These are phyloP conservation scores for Glutinoglossum americanum DNA, from an alignment of 495 filamentous ascomycete species.

Conservation along the genomic window DNA sequence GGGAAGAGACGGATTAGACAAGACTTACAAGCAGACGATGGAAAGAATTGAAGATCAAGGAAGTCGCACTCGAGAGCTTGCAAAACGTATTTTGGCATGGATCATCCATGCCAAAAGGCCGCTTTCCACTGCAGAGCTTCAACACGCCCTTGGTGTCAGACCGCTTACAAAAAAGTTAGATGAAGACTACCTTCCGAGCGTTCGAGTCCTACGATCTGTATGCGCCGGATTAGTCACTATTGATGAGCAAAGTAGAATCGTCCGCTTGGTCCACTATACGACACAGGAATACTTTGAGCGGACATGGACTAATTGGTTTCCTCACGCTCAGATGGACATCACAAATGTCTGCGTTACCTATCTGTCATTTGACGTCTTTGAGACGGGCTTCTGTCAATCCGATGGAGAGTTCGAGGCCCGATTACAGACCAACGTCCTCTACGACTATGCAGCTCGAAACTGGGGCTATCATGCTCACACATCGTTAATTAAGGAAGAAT, in stretches of 20 bases:
- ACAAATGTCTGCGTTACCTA: conserved; percentile 25
- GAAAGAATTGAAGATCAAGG: conserved; percentile 22
- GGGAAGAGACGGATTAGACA: conserved; percentile 10
- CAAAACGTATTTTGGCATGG: conserved; percentile 22
- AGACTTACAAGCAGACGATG: conserved; percentile 24
- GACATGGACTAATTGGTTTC: conserved; percentile 17
- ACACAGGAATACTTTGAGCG: conserved; percentile 29
- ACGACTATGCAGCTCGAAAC: no score
- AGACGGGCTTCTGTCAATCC: no score
- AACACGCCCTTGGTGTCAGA: conserved; percentile 25
- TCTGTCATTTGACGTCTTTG: conserved; percentile 20
- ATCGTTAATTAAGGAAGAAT: neutral
- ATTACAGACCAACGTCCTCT: conserved; percentile 15
- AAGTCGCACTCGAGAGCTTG: conserved; percentile 13
- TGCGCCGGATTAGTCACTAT: conserved; percentile 31
- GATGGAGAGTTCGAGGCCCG: conserved; percentile 13
- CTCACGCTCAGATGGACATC: conserved; percentile 17
- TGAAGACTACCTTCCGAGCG: conserved; percentile 16
- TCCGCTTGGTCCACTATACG: conserved; percentile 34
- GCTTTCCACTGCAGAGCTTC: conserved; percentile 23
- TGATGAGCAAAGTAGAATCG: conserved; percentile 22
- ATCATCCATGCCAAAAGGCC: conserved; percentile 20
- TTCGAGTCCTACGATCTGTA: conserved; percentile 21
- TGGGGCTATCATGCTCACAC: no score
- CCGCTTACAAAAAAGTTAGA: conserved; percentile 16